A percentile compares a stretch with the other conserved stretches of the same genome.
phyloP scores from a whole-genome alignment of 2,329 filamentous ascomycete species.

The Sarocladium brachiariae region DNA sequence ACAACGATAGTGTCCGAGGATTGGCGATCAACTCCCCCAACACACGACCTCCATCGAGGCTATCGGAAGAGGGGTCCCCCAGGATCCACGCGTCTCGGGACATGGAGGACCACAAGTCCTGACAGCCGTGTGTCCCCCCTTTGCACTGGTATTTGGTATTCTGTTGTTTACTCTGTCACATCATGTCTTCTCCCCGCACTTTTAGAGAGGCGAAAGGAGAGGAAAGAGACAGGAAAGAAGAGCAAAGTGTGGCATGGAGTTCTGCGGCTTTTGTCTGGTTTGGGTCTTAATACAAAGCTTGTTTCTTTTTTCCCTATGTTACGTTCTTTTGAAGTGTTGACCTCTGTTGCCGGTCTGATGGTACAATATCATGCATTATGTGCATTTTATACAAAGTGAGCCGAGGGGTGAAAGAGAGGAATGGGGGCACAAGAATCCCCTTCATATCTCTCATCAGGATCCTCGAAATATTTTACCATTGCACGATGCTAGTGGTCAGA shows the following conservation, averaged over 20 bases:
- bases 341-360: too few relatives aligned
- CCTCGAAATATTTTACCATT: not conserved
- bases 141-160: not conserved
- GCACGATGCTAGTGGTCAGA: not conserved
- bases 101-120: too few relatives aligned
- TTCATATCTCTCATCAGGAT: not conserved
- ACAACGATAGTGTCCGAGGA: not conserved
- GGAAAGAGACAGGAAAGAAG: constrained; percentile 17
- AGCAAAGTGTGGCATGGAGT: constrained; percentile 41
- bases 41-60: not conserved
- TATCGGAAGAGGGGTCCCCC: too few relatives aligned
- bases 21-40: not conserved
- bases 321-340: not conserved
- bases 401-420: too few relatives aligned
- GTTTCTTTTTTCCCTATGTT: constrained; percentile 4
- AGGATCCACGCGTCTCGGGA: too few relatives aligned
- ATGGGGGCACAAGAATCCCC: too few relatives aligned
- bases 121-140: too few relatives aligned
- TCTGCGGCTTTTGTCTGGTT: constrained; percentile 31
- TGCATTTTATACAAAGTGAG: not conserved
- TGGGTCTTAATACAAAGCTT: constrained; percentile 12
- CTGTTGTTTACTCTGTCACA: not conserved
- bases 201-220: constrained; percentile 7
- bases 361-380: not conserved
- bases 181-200: constrained; percentile 9